Percentiles rank a stretch among this genome's conserved stretches.
phyloP scores from a whole-genome alignment of 805 yeast species.

The Suhomyces pyralidae region DNA sequence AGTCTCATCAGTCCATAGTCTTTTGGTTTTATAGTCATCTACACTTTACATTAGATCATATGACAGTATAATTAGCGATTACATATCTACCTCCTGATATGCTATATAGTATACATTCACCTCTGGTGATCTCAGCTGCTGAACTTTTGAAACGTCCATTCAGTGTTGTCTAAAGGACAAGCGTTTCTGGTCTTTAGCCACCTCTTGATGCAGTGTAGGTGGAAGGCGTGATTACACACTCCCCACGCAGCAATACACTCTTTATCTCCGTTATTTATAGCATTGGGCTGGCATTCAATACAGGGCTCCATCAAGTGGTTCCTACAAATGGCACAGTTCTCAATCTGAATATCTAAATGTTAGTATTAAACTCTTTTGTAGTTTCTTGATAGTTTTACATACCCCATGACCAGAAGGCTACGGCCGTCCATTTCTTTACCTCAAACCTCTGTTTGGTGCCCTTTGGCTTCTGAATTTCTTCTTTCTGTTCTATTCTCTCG shows the following conservation, averaged over 20 bases:
- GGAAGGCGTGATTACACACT: conserved; percentile 96
- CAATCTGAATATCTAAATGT: conserved; percentile 68
- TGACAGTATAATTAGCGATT: background rate
- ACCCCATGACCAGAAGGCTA: conserved; percentile 99
- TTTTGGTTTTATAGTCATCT: background rate
- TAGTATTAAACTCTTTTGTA: background rate
- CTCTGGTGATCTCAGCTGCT: conserved; percentile 45
- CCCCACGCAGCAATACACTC: conserved; percentile 98
- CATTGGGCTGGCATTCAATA: conserved; percentile 90
- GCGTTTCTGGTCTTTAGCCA: conserved; percentile 95
- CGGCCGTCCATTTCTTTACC: conserved; percentile 97
- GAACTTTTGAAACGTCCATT: conserved; percentile 72
- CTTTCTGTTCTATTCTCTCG: conserved; percentile 16
- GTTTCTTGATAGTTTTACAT: conserved; percentile 19
- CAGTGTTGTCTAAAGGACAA: conserved; percentile 93
- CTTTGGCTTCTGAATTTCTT: conserved; percentile 21
- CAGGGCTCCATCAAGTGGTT: conserved; percentile 98
- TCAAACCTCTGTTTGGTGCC: conserved; percentile 71
- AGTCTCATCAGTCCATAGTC: too few species aligned
- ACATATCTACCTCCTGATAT: background rate
- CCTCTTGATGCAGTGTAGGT: conserved; percentile 90
- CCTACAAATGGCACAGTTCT: conserved; percentile 96
- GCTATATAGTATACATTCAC: background rate
- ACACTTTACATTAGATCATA: background rate
- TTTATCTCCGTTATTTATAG: conserved; percentile 54